A percentile compares a stretch with the other conserved stretches of the same genome.
Evolutionary conservation across 2,329 filamentous ascomycete species (phyloP).

Genomic region (Cadophora gregata): DNA sequence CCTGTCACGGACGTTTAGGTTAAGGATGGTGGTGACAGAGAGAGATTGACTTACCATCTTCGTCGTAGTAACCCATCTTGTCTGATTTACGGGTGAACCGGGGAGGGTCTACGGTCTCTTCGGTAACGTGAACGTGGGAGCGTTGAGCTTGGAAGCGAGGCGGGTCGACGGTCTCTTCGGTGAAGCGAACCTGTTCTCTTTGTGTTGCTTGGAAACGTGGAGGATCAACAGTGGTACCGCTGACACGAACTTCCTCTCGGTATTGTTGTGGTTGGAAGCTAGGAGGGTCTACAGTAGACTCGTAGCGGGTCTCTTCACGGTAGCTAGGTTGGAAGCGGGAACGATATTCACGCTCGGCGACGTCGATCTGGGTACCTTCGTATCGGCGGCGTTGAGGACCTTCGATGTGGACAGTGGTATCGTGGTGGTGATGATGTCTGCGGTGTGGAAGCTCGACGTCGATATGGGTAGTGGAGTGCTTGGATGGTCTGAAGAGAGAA

Average conservation of each 20-base stretch:
- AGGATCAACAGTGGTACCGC: constrained; percentile 46
- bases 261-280: constrained; percentile 47
- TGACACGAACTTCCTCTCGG: constrained; percentile 36
- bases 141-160: constrained; percentile 39
- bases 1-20: constrained; percentile 49
- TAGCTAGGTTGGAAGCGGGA: constrained; percentile 61
- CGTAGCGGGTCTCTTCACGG: constrained; percentile 46
- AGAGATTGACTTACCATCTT: constrained; percentile 54
- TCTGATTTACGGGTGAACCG: constrained; percentile 37
- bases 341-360: constrained; percentile 71
- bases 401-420: constrained; percentile 37
- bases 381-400: constrained; percentile 38
- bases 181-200: constrained; percentile 34
- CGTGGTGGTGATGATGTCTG: constrained; percentile 40
- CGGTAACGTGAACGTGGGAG: constrained; percentile 33
- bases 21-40: constrained; percentile 30
- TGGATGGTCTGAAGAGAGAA: constrained; percentile 44
- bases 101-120: constrained; percentile 46
- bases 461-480: constrained; percentile 50
- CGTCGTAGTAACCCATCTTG: constrained; percentile 83
- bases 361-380: constrained; percentile 55
- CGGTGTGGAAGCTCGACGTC: constrained; percentile 47
- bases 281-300: constrained; percentile 68
- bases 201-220: constrained; percentile 39
- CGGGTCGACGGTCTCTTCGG: constrained; percentile 45